phyloP scores from a whole-genome alignment of 805 yeast genomes.

The Yarrowia sp. region DNA sequence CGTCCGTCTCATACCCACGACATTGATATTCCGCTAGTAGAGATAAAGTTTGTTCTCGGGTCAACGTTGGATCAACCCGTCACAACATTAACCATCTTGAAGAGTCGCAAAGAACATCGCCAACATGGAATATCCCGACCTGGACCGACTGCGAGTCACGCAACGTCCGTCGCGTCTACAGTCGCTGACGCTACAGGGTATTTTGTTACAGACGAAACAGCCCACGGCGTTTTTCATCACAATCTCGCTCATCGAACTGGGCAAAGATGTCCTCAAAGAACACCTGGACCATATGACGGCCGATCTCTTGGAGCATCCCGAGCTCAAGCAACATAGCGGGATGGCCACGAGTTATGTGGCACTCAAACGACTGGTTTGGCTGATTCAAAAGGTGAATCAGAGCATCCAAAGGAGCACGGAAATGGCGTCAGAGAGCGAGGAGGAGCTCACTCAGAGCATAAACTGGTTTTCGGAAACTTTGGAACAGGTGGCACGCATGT shows the following conservation, averaged over 20 bases:
- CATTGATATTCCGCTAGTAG: no score
- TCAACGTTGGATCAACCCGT: no score
- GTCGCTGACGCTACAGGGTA: background rate
- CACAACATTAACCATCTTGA: background rate
- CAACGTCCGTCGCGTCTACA: background rate
- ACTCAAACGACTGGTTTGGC: background rate
- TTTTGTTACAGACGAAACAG: background rate
- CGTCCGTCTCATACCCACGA: no score
- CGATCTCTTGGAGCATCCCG: background rate
- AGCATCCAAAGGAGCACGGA: background rate
- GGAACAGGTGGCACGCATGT: background rate
- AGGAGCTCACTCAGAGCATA: background rate
- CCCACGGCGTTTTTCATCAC: slow-evolving; percentile 6
- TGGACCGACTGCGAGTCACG: background rate
- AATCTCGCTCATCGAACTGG: background rate
- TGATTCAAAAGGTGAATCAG: background rate
- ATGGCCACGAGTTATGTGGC: background rate
- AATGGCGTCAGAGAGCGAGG: background rate
- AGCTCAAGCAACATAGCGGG: background rate
- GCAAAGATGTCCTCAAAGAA: background rate
- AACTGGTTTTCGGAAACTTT: background rate
- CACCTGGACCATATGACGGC: background rate
- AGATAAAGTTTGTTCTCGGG: no score
- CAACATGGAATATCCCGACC: background rate
- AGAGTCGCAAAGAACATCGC: background rate